Evolutionary conservation across 495 filamentous ascomycete species (phyloP).

Genomic region (Penicillium nucicola): DNA sequence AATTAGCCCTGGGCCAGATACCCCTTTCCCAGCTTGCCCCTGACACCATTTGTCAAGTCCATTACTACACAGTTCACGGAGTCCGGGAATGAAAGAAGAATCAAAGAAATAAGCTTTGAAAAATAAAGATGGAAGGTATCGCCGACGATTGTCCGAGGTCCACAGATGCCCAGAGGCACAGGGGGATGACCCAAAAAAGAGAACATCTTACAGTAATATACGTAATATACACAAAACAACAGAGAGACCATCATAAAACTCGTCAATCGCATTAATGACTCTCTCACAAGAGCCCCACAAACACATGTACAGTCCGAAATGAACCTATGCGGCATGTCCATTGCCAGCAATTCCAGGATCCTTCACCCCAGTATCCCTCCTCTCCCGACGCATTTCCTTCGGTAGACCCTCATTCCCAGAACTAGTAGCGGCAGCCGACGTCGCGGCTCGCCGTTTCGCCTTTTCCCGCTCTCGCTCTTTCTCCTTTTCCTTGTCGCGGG

Average conservation of each 20-base stretch:
- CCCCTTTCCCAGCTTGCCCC: no score
- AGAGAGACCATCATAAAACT: not conserved
- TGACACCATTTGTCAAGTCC: no score
- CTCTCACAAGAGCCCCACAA: not conserved
- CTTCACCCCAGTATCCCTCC: conserved; percentile 11
- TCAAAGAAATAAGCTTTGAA: no score
- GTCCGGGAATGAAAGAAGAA: no score
- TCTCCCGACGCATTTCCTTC: conserved; percentile 22
- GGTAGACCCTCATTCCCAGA: conserved; percentile 9
- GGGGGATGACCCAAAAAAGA: not conserved
- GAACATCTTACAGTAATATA: not conserved
- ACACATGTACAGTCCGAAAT: not conserved
- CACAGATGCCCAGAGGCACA: no score
- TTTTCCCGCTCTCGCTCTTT: conserved; percentile 23
- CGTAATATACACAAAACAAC: not conserved
- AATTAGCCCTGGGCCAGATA: no score
- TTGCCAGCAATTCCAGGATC: not conserved
- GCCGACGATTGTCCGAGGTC: no score
- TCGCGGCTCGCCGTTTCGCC: conserved; percentile 27
- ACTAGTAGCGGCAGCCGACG: conserved; percentile 13
- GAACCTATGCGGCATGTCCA: conserved; percentile 2
- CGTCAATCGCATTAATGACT: conserved; percentile 10
- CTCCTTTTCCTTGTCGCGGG: conserved; percentile 38
- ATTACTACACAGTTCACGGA: no score
- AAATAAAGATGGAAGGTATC: no score